Conservation (phyloP, 257 asterid species). For the Plantago major region DNA sequence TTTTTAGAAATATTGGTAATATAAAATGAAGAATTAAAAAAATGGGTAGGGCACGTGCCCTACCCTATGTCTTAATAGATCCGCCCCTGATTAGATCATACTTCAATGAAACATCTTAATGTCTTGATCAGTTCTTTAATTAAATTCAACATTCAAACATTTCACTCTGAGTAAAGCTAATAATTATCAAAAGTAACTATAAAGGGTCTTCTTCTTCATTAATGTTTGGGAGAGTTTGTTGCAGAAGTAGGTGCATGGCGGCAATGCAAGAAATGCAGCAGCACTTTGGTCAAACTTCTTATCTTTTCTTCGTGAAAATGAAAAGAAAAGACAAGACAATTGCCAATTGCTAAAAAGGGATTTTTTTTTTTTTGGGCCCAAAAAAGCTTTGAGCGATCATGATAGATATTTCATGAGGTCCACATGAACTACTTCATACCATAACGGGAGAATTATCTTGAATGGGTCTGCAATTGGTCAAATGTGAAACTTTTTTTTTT, state of each 20-base stretch:
- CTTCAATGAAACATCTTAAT: too few relatives aligned
- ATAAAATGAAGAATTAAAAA: too few relatives aligned
- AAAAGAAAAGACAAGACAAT: conserved; percentile 4
- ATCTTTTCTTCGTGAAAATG: conserved; percentile 16
- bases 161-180: conserved; percentile 1
- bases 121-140: background rate
- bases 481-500: background rate
- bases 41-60: too few relatives aligned
- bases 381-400: background rate
- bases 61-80: too few relatives aligned
- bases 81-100: too few relatives aligned
- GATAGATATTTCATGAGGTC: conserved; percentile 11
- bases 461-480: conserved; percentile 14
- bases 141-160: background rate
- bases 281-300: conserved; percentile 19
- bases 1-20: too few relatives aligned
- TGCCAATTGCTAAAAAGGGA: conserved; percentile 9
- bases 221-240: conserved; percentile 13
- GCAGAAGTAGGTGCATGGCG: conserved; percentile 36
- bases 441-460: conserved; percentile 6
- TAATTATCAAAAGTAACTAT: background rate
- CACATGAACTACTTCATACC: conserved; percentile 16
- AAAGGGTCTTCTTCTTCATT: background rate
- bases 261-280: conserved; percentile 16
- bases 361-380: background rate